A percentile compares a stretch with the other conserved stretches of the same genome.
Evolutionary conservation across 1,284 basidiomycete genomes (phyloP).

Genomic region (Leccinum solheimii): DNA sequence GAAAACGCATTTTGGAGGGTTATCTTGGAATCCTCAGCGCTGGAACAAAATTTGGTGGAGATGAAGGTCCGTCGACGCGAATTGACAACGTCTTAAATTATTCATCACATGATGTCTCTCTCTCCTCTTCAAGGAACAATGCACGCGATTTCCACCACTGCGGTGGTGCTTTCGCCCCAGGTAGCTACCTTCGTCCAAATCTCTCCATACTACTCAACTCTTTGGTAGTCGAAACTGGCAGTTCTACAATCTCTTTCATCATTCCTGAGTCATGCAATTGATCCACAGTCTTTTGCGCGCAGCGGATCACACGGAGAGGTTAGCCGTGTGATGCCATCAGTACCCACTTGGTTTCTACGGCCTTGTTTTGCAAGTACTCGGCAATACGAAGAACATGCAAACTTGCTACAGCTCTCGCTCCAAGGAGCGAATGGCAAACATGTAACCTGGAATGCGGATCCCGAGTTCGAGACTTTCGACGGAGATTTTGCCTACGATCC

Average conservation of each 20-base stretch:
- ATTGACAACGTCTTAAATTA: neutral
- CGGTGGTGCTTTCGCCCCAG: conserved; percentile 60
- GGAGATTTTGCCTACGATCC: conserved; percentile 37
- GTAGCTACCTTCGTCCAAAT: conserved; percentile 42
- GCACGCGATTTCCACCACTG: conserved; percentile 60
- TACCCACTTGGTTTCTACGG: conserved; percentile 53
- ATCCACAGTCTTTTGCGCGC: conserved; percentile 14
- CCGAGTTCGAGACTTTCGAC: conserved; percentile 27
- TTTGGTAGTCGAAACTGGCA: conserved; percentile 59
- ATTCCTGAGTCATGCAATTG: conserved; percentile 53
- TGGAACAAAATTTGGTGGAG: conserved; percentile 59
- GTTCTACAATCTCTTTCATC: conserved; percentile 60
- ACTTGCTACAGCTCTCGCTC: conserved; percentile 33
- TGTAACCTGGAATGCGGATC: conserved; percentile 34
- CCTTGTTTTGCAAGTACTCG: conserved; percentile 49
- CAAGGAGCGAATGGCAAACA: conserved; percentile 28
- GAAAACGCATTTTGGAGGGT: conserved; percentile 67
- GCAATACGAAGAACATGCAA: conserved; percentile 51
- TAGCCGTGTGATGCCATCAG: conserved; percentile 17
- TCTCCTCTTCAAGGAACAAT: conserved; percentile 40
- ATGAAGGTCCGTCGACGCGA: conserved; percentile 44
- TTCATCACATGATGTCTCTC: neutral
- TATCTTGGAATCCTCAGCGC: conserved; percentile 74
- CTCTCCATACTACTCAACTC: conserved; percentile 3
- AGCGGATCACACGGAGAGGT: conserved; percentile 12